phyloP scores from a whole-genome alignment of 2,329 filamentous ascomycete species.

The Penicillium sp. region DNA sequence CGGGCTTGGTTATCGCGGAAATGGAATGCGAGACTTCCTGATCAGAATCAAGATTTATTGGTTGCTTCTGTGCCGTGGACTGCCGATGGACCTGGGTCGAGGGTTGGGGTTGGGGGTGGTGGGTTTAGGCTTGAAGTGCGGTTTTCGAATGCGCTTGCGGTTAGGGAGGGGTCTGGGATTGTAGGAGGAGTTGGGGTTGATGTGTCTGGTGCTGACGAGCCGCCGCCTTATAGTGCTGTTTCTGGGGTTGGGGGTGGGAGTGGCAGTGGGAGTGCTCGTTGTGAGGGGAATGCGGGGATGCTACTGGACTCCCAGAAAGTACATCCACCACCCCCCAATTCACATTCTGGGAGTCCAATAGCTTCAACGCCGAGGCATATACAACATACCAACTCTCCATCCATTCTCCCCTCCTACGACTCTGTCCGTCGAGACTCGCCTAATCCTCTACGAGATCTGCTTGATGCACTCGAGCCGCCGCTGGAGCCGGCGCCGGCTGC shows the following conservation, averaged over 20 bases:
- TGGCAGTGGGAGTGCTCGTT: not conserved
- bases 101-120: conserved; percentile 11
- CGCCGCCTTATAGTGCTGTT: conserved; percentile 16
- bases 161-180: not conserved
- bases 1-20: conserved; percentile 15
- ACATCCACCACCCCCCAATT: not conserved
- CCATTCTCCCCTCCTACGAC: conserved; percentile 18
- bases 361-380: not conserved
- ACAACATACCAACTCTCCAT: not conserved
- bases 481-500: conserved; percentile 21
- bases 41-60: not conserved
- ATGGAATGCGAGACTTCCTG: not conserved
- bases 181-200: too few relatives aligned
- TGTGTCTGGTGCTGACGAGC: not conserved
- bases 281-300: not conserved
- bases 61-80: conserved; percentile 1
- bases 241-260: not conserved
- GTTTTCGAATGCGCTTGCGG: conserved; percentile 20
- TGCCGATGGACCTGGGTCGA: not conserved
- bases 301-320: not conserved
- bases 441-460: conserved; percentile 21
- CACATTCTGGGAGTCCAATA: not conserved
- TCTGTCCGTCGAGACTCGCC: conserved; percentile 16
- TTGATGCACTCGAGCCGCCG: conserved; percentile 26
- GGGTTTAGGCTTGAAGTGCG: conserved; percentile 1